Evolutionary conservation across 805 yeast species (phyloP).

Genomic region (Saccharomycopsis schoenii): DNA sequence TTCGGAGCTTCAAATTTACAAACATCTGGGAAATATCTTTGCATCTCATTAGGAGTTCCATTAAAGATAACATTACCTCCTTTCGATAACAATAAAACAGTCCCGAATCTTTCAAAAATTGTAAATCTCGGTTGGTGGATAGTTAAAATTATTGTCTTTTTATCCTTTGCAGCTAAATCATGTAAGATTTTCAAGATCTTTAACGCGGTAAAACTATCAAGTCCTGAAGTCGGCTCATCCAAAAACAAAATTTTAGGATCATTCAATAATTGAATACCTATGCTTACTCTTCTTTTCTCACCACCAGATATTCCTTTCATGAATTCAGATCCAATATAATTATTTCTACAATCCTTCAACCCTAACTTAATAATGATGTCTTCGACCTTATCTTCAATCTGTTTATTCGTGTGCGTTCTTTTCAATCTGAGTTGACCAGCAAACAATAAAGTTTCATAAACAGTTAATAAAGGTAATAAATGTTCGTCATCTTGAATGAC

Average conservation of each 20-base stretch:
- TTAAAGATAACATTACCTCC: conserved; percentile 65
- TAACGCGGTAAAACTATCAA: conserved; percentile 70
- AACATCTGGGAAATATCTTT: conserved; percentile 33
- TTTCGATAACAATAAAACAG: conserved; percentile 60
- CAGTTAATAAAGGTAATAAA: conserved; percentile 61
- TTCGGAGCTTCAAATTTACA: conserved; percentile 50
- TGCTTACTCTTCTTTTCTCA: conserved; percentile 75
- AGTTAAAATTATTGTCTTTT: conserved; percentile 62
- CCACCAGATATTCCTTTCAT: conserved; percentile 66
- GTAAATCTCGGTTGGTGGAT: conserved; percentile 79
- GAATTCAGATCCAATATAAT: conserved; percentile 51
- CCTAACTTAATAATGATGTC: conserved; percentile 60
- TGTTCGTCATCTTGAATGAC: conserved; percentile 78
- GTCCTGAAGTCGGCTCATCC: conserved; percentile 87
- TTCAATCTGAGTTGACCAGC: conserved; percentile 66
- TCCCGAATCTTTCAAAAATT: conserved; percentile 55
- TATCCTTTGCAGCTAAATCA: conserved; percentile 40
- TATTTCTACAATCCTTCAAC: conserved; percentile 66
- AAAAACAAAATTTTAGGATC: conserved; percentile 62
- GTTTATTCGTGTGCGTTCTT: conserved; percentile 26
- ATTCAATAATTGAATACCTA: conserved; percentile 67
- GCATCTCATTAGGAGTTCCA: conserved; percentile 41
- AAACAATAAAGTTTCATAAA: conserved; percentile 61
- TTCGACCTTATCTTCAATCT: conserved; percentile 40
- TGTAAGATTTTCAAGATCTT: conserved; percentile 54